Conservation (phyloP, 768 basidiomycete genomes). For the Boletus sp. region DNA sequence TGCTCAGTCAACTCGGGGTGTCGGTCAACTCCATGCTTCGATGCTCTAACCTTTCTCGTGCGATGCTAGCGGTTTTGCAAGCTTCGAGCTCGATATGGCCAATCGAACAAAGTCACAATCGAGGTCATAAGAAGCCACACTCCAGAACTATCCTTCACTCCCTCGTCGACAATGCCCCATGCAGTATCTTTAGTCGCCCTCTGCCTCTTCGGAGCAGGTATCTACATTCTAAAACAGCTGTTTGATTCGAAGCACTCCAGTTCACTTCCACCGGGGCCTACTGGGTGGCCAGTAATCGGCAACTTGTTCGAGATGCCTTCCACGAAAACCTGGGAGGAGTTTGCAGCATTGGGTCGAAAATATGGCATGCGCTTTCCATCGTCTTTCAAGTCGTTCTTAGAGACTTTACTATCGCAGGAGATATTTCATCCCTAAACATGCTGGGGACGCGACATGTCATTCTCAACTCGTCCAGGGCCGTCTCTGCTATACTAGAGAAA, state of each 20-base stretch:
- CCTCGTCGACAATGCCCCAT: background rate
- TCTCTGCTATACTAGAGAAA: slow-evolving; percentile 51
- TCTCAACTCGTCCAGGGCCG: slow-evolving; percentile 45
- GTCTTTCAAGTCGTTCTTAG: background rate
- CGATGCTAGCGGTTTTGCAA: too few species aligned
- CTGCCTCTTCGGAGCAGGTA: slow-evolving; percentile 18
- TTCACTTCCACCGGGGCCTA: slow-evolving; percentile 22
- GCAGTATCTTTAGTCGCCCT: background rate
- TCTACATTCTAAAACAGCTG: slow-evolving; percentile 6
- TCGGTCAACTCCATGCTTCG: too few species aligned
- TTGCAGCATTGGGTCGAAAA: slow-evolving; percentile 49
- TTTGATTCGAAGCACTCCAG: background rate
- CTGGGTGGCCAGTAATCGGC: slow-evolving; percentile 44
- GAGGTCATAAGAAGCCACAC: too few species aligned
- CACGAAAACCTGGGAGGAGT: slow-evolving; percentile 50
- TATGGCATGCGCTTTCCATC: slow-evolving; percentile 39
- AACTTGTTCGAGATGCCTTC: slow-evolving; percentile 53
- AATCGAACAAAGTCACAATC: too few species aligned
- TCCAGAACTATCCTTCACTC: background rate
- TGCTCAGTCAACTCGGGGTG: too few species aligned
- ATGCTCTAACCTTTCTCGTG: too few species aligned
- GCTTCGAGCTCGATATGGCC: too few species aligned
- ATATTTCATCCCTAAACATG: slow-evolving; percentile 22
- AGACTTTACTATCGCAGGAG: slow-evolving; percentile 22
- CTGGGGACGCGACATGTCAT: slow-evolving; percentile 49